A percentile compares a stretch with the other conserved stretches of the same genome.
Evolutionary conservation across 2,329 filamentous ascomycete genomes (phyloP).

Genomic region (Talaromyces sp.): DNA sequence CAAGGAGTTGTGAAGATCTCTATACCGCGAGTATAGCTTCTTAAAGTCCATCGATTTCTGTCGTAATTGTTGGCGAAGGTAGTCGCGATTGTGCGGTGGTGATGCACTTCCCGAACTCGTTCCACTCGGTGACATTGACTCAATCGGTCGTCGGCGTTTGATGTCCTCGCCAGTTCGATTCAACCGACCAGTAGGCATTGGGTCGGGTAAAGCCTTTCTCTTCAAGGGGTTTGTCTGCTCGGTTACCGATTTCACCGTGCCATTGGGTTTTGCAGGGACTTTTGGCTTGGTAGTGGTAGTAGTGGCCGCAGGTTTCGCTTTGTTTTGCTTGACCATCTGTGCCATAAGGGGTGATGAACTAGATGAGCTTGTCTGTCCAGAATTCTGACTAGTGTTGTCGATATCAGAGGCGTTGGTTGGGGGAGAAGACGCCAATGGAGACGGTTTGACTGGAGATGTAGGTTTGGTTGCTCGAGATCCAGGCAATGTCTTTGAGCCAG

Average conservation of each 20-base stretch:
- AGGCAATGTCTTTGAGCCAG: slow-evolving; percentile 37
- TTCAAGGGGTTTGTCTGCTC: slow-evolving; percentile 37
- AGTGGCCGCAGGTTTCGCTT: slow-evolving; percentile 14
- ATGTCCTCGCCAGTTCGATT: slow-evolving; percentile 44
- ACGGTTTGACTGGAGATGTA: slow-evolving; percentile 61
- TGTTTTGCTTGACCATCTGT: slow-evolving; percentile 35
- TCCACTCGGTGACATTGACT: slow-evolving; percentile 40
- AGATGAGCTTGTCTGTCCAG: slow-evolving; percentile 44
- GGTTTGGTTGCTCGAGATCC: slow-evolving; percentile 40
- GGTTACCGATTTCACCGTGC: slow-evolving; percentile 28
- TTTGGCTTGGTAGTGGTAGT: slow-evolving; percentile 13
- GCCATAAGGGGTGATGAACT: slow-evolving; percentile 48
- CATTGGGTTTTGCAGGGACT: slow-evolving; percentile 28
- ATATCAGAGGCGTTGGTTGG: slow-evolving; percentile 62
- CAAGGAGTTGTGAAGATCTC: slow-evolving; percentile 53
- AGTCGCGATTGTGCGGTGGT: slow-evolving; percentile 38
- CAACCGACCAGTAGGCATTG: slow-evolving; percentile 27
- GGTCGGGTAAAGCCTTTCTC: slow-evolving; percentile 41
- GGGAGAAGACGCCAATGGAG: slow-evolving; percentile 60
- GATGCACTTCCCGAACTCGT: slow-evolving; percentile 44
- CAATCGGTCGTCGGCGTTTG: slow-evolving; percentile 37
- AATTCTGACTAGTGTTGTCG: slow-evolving; percentile 45
- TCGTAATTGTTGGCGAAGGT: slow-evolving; percentile 39
- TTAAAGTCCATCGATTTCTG: slow-evolving; percentile 53
- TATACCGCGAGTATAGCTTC: slow-evolving; percentile 58